Base-by-base conservation (phyloP, 208 protist species). In the Blechomonas ayalai region DNA sequence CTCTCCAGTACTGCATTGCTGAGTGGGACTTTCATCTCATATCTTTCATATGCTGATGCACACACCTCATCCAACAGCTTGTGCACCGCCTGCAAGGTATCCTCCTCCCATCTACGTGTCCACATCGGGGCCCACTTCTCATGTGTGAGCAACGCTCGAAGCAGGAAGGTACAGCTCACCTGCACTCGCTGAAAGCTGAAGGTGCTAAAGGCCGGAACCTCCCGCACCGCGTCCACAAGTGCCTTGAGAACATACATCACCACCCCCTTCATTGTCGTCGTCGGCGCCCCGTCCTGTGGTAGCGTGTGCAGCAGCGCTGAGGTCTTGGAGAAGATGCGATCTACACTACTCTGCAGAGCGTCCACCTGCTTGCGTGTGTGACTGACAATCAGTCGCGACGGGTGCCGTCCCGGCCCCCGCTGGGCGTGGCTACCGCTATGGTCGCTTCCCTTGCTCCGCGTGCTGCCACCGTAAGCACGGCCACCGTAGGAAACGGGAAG, bases 51-150 rank as follows among this genome's bases (percentile, higher is more conserved):
- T 8, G 76, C 83, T 39, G 67, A 74, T 4, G 53, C 67, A 53
- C 79, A 88, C 18, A 70, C 59, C 36, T 87, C 79, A 52, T 92
- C 67, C 41, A 92, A 41, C 58, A 78, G 72, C 27, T 59, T 42
- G 38, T 76, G 69, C 16, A 82, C 35, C 7, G 8, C 32, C 15
- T 37, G 44, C 15, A 66, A 32, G 2, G 38, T 50, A 15, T 73
- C 70, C 29, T 56, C 54, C 4, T 16, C 15, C 25, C 41, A 52
- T 1, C 52, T 40, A 26, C 16, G 1, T 13, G 64, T 46, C 76
- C 78, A 87, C 16, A 66, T 62, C 49, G 59, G 70, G 12, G 56
- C 43, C 62, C 77, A 82, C 47, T 81, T 78, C 24, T 44, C 28
- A 9, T 63, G 61, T n/a, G 69, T 58, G 1, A 82, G 54, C 23